Conservation (phyloP, 768 basidiomycete genomes). For the Tulasnella sp. region DNA sequence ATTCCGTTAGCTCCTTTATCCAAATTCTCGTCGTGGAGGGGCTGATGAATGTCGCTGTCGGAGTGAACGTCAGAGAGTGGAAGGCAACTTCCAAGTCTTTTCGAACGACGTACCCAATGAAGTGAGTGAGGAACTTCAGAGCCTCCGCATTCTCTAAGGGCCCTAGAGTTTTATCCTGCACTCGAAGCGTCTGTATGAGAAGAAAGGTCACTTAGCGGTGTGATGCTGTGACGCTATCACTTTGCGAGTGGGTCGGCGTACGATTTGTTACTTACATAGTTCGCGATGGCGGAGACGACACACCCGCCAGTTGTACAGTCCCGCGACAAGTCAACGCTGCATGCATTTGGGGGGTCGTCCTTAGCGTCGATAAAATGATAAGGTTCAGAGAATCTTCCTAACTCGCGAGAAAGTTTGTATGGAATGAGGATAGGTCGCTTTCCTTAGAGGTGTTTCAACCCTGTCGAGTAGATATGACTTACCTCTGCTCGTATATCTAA, state of each 20-base stretch:
- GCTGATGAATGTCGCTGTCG: conserved; percentile 3
- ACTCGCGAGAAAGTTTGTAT: too few relatives aligned
- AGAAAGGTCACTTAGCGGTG: not conserved
- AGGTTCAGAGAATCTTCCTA: not conserved
- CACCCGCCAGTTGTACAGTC: conserved; percentile 1
- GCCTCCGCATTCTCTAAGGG: not conserved
- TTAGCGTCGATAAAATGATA: conserved; percentile 7
- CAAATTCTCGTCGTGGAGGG: conserved; percentile 5
- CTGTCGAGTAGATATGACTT: too few relatives aligned
- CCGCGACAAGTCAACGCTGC: conserved; percentile 4
- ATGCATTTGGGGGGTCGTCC: conserved; percentile 4
- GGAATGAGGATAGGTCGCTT: too few relatives aligned
- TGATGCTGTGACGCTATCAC: not conserved
- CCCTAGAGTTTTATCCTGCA: not conserved
- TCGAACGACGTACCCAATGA: too few relatives aligned
- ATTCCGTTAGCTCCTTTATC: not conserved
- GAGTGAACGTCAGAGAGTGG: not conserved
- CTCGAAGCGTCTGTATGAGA: not conserved
- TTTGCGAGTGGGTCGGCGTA: not conserved
- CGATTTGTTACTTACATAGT: conserved; percentile 9
- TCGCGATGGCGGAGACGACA: not conserved
- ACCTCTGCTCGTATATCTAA: not conserved
- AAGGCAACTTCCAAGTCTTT: too few relatives aligned
- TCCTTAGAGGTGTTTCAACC: too few relatives aligned
- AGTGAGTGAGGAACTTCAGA: not conserved